A percentile compares a stretch with the other conserved stretches of the same genome.
phyloP scores from a whole-genome alignment of 73 alveolate genomes.

The Paramecium bursaria region DNA sequence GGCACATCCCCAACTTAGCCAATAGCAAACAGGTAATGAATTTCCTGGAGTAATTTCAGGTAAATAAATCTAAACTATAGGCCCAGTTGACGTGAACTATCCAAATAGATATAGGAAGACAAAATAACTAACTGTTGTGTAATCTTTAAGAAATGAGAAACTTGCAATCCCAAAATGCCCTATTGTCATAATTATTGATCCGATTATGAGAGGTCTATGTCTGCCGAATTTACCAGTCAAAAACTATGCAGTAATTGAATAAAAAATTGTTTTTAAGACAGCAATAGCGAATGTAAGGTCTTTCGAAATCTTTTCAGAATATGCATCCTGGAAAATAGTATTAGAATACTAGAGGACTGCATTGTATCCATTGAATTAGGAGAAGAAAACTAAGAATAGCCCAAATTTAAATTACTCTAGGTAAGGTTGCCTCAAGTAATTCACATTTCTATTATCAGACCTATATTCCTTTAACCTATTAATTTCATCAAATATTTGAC shows the following conservation, averaged over 20 bases:
- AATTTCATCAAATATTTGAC: too few species aligned
- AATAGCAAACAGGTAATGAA: conserved; percentile 16
- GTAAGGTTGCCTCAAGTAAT: too few species aligned
- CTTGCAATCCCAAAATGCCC: conserved; percentile 10
- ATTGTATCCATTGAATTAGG: conserved; percentile 40
- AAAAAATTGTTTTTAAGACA: conserved; percentile 16
- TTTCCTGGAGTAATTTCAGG: conserved; percentile 18
- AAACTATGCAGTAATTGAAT: conserved; percentile 18
- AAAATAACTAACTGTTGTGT: neutral
- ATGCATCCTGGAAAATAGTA: neutral
- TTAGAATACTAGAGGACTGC: conserved; percentile 54
- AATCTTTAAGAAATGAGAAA: conserved; percentile 9
- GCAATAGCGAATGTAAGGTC: conserved; percentile 2
- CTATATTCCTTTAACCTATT: too few species aligned
- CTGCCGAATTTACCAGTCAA: conserved; percentile 10
- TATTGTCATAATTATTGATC: neutral
- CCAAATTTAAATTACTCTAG: conserved; percentile 46
- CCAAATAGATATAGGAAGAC: conserved; percentile 27
- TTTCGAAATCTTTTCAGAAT: neutral
- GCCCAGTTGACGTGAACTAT: conserved; percentile 37
- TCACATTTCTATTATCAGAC: too few species aligned
- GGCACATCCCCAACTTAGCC: conserved; percentile 22
- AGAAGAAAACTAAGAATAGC: conserved; percentile 11
- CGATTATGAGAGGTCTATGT: conserved; percentile 23
- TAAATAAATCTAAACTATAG: conserved; percentile 26